Conservation (phyloP, 306 rosid species). For the Cucurbita ficifolia region DNA sequence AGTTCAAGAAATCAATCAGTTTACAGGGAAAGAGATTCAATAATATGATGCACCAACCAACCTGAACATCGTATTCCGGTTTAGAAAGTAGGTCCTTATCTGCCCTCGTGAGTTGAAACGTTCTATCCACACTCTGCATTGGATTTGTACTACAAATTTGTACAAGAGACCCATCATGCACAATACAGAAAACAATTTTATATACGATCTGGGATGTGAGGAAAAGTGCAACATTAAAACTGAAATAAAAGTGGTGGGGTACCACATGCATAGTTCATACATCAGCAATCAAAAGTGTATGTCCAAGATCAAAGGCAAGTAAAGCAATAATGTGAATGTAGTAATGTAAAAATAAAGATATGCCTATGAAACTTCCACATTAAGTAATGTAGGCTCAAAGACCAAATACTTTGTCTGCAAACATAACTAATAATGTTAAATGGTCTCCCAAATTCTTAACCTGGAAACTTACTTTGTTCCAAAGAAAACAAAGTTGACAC, state of each 20-base stretch:
- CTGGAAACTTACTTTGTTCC: background rate
- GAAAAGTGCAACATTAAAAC: background rate
- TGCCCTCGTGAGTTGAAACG: constrained; percentile 69
- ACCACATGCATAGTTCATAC: background rate
- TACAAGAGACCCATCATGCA: constrained; percentile 1
- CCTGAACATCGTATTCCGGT: constrained; percentile 83
- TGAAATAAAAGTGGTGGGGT: background rate
- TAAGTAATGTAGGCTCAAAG: background rate
- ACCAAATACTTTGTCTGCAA: background rate
- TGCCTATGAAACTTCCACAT: background rate
- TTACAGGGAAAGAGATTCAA: background rate
- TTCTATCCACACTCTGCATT: constrained; percentile 66
- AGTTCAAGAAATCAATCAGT: background rate
- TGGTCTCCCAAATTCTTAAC: background rate
- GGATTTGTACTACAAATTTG: constrained; percentile 56
- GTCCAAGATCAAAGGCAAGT: background rate
- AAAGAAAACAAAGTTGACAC: background rate
- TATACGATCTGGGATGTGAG: background rate
- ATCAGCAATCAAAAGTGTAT: background rate
- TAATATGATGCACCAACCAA: constrained; percentile 21
- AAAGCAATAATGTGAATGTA: background rate
- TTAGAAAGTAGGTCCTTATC: constrained; percentile 61
- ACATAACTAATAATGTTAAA: background rate
- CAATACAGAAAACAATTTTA: background rate
- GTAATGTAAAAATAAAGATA: background rate